These are phyloP conservation scores for Tagetes patula DNA, from an alignment of 129 eudicot species.

Conservation along the genomic window DNA sequence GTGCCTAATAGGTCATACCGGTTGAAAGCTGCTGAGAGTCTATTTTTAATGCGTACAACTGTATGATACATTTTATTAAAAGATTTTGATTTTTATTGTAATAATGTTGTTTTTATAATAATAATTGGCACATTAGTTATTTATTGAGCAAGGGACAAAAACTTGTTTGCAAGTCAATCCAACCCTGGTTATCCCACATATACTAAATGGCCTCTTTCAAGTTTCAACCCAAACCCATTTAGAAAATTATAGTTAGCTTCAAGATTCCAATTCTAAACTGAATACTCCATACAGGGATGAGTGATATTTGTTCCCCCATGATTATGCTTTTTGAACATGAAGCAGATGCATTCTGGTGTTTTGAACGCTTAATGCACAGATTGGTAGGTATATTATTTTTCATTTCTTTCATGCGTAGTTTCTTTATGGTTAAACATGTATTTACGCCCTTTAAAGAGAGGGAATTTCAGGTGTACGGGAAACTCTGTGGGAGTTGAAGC, in stretches of 20 bases:
- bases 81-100: not conserved
- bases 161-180: not conserved
- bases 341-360: conserved; percentile 99
- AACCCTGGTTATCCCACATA: not conserved
- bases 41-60: not conserved
- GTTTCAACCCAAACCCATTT: not conserved
- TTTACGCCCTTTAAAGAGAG: conserved; percentile 53
- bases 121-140: not conserved
- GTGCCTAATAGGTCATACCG: not conserved
- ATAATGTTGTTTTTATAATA: not conserved
- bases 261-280: conserved; percentile 25
- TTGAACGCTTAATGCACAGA: conserved; percentile 95
- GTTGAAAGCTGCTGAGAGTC: not conserved
- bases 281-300: conserved; percentile 74
- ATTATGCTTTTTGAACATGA: conserved; percentile 86
- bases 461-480: conserved; percentile 77
- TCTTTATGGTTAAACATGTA: not conserved
- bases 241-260: conserved; percentile 10
- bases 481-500: conserved; percentile 76
- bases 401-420: not conserved
- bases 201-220: not conserved
- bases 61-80: not conserved
- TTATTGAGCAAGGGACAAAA: not conserved
- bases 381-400: conserved; percentile 47
- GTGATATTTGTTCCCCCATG: conserved; percentile 98